Percentiles rank a stretch among this genome's conserved stretches.
Evolutionary conservation across 2,329 filamentous ascomycete species (phyloP).

Genomic region (Teratosphaeria zuluensis): DNA sequence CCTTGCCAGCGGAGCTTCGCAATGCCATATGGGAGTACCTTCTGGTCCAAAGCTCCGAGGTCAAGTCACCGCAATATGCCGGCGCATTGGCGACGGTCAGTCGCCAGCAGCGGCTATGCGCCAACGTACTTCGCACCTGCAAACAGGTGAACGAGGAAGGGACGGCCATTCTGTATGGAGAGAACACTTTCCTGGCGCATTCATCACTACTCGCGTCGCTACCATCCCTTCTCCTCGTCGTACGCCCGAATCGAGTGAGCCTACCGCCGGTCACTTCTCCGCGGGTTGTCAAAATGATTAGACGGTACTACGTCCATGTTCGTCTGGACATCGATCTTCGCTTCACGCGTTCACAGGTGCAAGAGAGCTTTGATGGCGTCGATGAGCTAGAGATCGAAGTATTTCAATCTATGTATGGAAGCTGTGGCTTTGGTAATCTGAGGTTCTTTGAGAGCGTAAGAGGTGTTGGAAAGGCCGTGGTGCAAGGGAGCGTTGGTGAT

Average conservation of each 20-base stretch:
- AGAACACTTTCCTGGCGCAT: conserved; percentile 43
- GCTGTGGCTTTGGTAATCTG: conserved; percentile 34
- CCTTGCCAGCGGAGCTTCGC: conserved; percentile 49
- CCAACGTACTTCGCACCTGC: conserved; percentile 34
- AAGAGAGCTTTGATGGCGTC: conserved; percentile 34
- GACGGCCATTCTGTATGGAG: conserved; percentile 37
- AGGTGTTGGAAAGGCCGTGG: conserved; percentile 33
- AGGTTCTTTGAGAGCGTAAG: conserved; percentile 37
- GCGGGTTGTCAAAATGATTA: conserved; percentile 27
- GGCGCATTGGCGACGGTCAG: conserved; percentile 5
- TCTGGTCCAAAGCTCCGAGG: not conserved
- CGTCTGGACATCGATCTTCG: conserved; percentile 42
- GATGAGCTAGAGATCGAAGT: conserved; percentile 42
- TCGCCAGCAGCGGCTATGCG: conserved; percentile 26
- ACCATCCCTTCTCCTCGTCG: conserved; percentile 30
- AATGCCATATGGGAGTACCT: conserved; percentile 44
- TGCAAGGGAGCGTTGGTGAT: conserved; percentile 34
- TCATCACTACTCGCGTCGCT: conserved; percentile 35
- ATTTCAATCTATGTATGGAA: conserved; percentile 37
- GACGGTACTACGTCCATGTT: conserved; percentile 36
- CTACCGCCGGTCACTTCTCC: conserved; percentile 28
- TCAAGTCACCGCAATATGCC: conserved; percentile 1
- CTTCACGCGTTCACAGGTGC: conserved; percentile 32
- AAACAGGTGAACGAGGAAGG: conserved; percentile 33
- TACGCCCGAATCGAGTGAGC: conserved; percentile 10